A percentile compares a stretch with the other conserved stretches of the same genome.
These are phyloP conservation scores for Phoma herbarum DNA, from an alignment of 2,329 filamentous ascomycete species.

Conservation along the genomic window DNA sequence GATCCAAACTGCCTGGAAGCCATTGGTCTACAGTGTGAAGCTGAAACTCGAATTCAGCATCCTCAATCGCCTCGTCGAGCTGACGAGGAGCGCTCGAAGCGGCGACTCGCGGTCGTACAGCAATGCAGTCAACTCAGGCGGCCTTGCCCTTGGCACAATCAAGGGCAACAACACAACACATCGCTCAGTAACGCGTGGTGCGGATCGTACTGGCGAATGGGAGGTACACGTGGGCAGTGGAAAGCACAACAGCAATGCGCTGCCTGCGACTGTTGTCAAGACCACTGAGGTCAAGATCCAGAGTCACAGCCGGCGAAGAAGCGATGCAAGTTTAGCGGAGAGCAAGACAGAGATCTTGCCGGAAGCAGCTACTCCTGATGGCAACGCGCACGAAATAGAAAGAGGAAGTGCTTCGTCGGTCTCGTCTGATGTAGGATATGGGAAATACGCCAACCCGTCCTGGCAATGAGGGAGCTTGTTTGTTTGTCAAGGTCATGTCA, in stretches of 20 bases:
- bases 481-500: not conserved
- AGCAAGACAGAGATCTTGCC: constrained; percentile 28
- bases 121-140: constrained; percentile 15
- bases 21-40: constrained; percentile 55
- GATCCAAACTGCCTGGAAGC: constrained; percentile 45
- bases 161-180: constrained; percentile 16
- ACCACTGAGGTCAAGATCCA: constrained; percentile 34
- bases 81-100: constrained; percentile 24
- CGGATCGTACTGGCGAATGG: constrained; percentile 21
- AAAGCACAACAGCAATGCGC: constrained; percentile 14
- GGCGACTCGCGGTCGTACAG: constrained; percentile 25
- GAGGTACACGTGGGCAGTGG: constrained; percentile 29
- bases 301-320: constrained; percentile 28
- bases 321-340: constrained; percentile 24
- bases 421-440: constrained; percentile 25
- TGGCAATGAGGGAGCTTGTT: constrained; percentile 5
- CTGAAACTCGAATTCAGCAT: constrained; percentile 64
- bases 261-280: constrained; percentile 27
- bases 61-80: constrained; percentile 49
- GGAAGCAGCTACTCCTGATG: constrained; percentile 16
- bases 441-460: constrained; percentile 22
- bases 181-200: constrained; percentile 19
- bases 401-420: constrained; percentile 25
- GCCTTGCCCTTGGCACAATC: constrained; percentile 26
- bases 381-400: constrained; percentile 13